Conservation (phyloP, 2,329 filamentous ascomycete species). For the Fusarium domesticum region DNA sequence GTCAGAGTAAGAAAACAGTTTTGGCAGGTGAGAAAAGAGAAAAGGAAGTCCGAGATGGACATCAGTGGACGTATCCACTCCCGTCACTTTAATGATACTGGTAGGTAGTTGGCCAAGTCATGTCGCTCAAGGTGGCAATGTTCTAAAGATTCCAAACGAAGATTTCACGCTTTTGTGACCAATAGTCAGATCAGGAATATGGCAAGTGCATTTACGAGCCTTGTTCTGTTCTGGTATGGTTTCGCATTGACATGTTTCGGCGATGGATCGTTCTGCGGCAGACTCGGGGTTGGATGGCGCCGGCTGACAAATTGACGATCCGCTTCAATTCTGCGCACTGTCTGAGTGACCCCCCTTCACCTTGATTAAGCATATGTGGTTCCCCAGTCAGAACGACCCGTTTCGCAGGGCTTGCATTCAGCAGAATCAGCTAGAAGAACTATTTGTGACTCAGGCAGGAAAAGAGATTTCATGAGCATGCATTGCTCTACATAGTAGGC, state of each 20-base stretch:
- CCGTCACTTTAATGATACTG: too few species aligned
- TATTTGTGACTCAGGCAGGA: constrained; percentile 39
- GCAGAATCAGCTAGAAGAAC: constrained; percentile 31
- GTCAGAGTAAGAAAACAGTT: too few species aligned
- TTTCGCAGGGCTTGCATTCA: constrained; percentile 4
- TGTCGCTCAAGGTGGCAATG: too few species aligned
- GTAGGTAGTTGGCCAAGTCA: too few species aligned
- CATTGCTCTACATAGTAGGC: too few species aligned
- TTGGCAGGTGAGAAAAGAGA: too few species aligned
- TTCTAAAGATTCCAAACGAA: too few species aligned
- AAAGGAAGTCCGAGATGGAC: too few species aligned
- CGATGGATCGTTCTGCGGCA: constrained; percentile 5
- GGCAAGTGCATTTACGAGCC: constrained; percentile 5
- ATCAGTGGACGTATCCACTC: too few species aligned
- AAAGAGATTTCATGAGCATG: constrained; percentile 11
- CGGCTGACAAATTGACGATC: constrained; percentile 28
- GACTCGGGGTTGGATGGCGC: constrained; percentile 11
- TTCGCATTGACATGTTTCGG: constrained; percentile 8
- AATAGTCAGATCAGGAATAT: constrained; percentile 10
- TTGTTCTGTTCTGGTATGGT: constrained; percentile 14
- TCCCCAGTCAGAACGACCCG: constrained; percentile 10
- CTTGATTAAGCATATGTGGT: constrained; percentile 5
- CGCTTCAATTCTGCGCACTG: constrained; percentile 20
- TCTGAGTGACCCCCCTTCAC: constrained; percentile 8
- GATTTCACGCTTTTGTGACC: too few species aligned